A percentile compares a stretch with the other conserved stretches of the same genome.
Conservation (phyloP, 2,329 filamentous ascomycete genomes). For the Metarhizium rileyi region DNA sequence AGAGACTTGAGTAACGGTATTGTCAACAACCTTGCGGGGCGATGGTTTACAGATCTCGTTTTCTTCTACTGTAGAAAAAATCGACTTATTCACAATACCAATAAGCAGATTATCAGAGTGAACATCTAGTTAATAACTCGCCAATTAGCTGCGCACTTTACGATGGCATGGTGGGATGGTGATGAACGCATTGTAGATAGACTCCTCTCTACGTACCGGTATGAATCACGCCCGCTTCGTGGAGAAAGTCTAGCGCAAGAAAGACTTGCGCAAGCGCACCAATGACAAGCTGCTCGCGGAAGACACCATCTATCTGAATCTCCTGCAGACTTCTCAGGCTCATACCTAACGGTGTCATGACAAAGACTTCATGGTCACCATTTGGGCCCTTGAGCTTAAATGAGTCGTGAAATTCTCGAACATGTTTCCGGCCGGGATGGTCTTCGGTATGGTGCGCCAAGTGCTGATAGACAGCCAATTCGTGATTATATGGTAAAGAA, state of each 20-base stretch:
- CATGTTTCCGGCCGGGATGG: conserved; percentile 18
- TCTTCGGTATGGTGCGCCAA: conserved; percentile 14
- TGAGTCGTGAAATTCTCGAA: conserved; percentile 24
- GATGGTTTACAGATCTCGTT: conserved; percentile 20
- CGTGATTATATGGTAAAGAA: conserved; percentile 17
- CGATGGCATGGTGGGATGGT: not conserved
- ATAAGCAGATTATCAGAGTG: conserved; percentile 27
- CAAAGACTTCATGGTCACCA: conserved; percentile 24
- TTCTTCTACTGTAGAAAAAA: conserved; percentile 21
- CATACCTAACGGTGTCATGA: conserved; percentile 27
- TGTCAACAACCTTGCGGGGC: conserved; percentile 19
- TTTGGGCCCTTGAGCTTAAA: conserved; percentile 22
- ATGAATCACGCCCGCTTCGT: conserved; percentile 17
- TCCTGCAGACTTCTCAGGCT: conserved; percentile 25
- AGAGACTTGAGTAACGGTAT: conserved; percentile 21
- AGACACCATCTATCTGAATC: conserved; percentile 14
- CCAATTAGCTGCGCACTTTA: not conserved
- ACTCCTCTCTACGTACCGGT: conserved; percentile 13
- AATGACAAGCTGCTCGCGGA: conserved; percentile 18
- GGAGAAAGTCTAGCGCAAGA: conserved; percentile 16
- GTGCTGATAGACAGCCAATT: conserved; percentile 20
- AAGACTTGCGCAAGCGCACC: conserved; percentile 15
- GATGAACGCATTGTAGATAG: not conserved
- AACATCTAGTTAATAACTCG: conserved; percentile 20
- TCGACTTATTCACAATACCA: conserved; percentile 19